Base-by-base conservation (phyloP, 1,284 basidiomycete genomes). In the Albatrellus sp. region DNA sequence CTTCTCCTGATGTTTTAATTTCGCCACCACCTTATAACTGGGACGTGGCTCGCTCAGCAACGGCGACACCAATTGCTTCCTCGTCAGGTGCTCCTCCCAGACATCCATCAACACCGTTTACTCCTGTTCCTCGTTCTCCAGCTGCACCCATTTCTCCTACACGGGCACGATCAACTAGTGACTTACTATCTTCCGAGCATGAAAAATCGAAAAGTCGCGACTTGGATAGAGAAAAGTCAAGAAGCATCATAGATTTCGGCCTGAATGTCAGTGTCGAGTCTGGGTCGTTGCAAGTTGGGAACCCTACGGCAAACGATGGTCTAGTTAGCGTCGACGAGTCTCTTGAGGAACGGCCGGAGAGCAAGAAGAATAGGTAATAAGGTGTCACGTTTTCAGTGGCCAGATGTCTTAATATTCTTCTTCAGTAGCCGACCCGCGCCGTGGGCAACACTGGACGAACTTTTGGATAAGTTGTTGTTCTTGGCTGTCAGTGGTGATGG, bases 401-500 rank as follows among this genome's bases (percentile, higher is more conserved):
- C 28, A 20, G 43, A 40, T 24, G 40, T 12, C 19, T 30, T 34
- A 20, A 43, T 31, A 35, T 28, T 33, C 40, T 46, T 36, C 39
- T 33, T 37, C 13, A 17, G 5, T 33, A 49, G 55, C 31, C 42
- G 36, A 49, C 35, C 47, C 48, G 41, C 48, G 42, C 76, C 80
- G 46, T 88, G 77, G 70, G 77, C 77, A 42, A 77, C 76, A 31
- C 54, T 86, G 40, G 83, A 87, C 3, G 81, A 86, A 50, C 63
- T 88, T 20, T 61, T 88, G 37, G 81, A 88, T 54, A 87, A 84
- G 55, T 64, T 88, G 2, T 62, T 88, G 16, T 88, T 87, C 57
- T 60, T 83, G 52, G 70, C 77, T 33, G 73, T 84, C 45, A 86
- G 81, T 55, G 84, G 81, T 40, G 84, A 88, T 57, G 85, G 83